Evolutionary conservation across 108 stramenopile species (phyloP).

Genomic region (Pinguiococcus pyrenoidosus): DNA sequence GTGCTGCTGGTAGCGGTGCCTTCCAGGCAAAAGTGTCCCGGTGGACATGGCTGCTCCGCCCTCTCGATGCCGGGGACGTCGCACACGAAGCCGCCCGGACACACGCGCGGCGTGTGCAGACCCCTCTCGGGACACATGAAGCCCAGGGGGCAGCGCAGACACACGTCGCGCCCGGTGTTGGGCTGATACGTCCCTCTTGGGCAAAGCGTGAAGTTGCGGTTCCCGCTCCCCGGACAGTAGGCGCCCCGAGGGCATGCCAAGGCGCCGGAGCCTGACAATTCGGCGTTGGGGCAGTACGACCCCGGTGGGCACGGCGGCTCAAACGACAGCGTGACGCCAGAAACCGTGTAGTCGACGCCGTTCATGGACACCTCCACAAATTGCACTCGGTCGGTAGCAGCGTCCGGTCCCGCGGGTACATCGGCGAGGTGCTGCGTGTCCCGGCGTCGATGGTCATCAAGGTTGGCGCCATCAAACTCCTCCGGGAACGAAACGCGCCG

Average conservation of each 20-base stretch:
- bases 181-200: constrained; percentile 51
- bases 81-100: constrained; percentile 50
- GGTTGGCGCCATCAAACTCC: constrained; percentile 23
- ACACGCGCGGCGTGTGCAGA: constrained; percentile 44
- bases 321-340: constrained; percentile 15
- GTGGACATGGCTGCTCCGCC: constrained; percentile 50
- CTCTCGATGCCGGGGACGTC: constrained; percentile 42
- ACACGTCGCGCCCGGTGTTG: constrained; percentile 9
- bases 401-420: neutral
- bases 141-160: constrained; percentile 50
- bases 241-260: constrained; percentile 24
- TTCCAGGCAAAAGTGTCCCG: constrained; percentile 51
- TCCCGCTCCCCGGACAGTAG: constrained; percentile 37
- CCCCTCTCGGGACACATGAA: constrained; percentile 47
- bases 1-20: constrained; percentile 48
- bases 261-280: neutral
- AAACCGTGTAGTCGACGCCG: constrained; percentile 32
- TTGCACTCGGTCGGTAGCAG: neutral
- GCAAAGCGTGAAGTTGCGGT: constrained; percentile 46
- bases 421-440: constrained; percentile 3
- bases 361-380: constrained; percentile 37
- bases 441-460: neutral
- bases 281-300: constrained; percentile 17
- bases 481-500: no score
- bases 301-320: constrained; percentile 17